Evolutionary conservation across 306 rosid genomes (phyloP), one percentile per base, ranked within the genome.

Genomic region (Rosa rugosa): DNA sequence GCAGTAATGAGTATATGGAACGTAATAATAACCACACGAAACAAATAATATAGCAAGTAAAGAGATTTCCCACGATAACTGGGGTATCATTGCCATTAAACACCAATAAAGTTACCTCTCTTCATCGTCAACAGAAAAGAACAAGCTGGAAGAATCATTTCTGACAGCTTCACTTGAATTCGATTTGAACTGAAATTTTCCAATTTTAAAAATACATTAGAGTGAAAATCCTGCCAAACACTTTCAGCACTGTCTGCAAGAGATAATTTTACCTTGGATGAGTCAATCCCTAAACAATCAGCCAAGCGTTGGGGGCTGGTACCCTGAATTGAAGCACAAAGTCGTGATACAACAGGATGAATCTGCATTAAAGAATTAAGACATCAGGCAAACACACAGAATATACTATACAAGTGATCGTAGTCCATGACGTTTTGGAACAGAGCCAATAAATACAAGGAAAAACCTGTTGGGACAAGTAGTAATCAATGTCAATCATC

Each of bases 291-390:
- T 78, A 95, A 85, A 83, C 99, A 92, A 83, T 95, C 94, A 69
- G 99, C 99, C 84, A 95, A 80, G 63, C 96, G 94, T 81, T 91
- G 97, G 6, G 98, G 98, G 83, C 98, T 91, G 45, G 99, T 95
- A 53, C 98, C 99, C 84, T 91, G 96, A 85, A 95, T 92, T 68
- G 98, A 86, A 73, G 98, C 97, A 83, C 98, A 95, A 75, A 95
- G 96, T 71, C 99, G 94, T 62, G 99, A 95, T 76, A 95, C 94
- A 80, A 95, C 98, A 1, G 99, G 99, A 87, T 92, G 98, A 81
- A 95, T 93, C 99, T 95, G 91, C 79, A 74, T 4, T 5, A 60
- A 50, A 46, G 64, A 78, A 75, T 53, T 69, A 72, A 80, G 59
- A 71, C 64, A 41, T 86, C 79, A 88, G 67, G 6, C 6, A 60